Evolutionary conservation across 1,284 basidiomycete genomes (phyloP).

Genomic region (Dichomitus squalens): DNA sequence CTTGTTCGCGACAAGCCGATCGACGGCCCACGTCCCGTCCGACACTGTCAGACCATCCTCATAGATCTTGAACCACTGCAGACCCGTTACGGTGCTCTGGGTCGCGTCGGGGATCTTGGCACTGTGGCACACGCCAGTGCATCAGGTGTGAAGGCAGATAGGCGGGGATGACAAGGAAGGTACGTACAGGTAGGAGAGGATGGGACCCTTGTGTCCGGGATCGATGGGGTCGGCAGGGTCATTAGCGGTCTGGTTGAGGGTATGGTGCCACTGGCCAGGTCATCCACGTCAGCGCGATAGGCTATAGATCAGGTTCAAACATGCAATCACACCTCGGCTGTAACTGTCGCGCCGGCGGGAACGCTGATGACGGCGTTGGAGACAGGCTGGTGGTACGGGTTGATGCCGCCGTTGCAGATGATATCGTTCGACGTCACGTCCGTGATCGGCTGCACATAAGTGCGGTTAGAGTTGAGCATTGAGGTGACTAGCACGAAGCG

Average conservation of each 20-base stretch:
- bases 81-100: slow-evolving; percentile 48
- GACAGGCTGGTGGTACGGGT: slow-evolving; percentile 57
- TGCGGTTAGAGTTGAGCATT: neutral
- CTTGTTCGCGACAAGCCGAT: slow-evolving; percentile 50
- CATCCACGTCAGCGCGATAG: no score
- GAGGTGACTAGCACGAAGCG: no score
- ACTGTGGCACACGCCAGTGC: slow-evolving; percentile 45
- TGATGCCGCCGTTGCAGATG: slow-evolving; percentile 64
- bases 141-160: no score
- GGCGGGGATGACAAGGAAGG: neutral
- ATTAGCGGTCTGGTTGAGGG: slow-evolving; percentile 26
- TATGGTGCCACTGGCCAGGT: slow-evolving; percentile 22
- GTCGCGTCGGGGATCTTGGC: slow-evolving; percentile 41
- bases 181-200: slow-evolving; percentile 56
- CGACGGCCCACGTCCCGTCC: slow-evolving; percentile 46
- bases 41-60: slow-evolving; percentile 43
- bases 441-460: slow-evolving; percentile 44
- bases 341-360: slow-evolving; percentile 51
- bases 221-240: slow-evolving; percentile 56
- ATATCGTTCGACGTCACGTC: slow-evolving; percentile 57
- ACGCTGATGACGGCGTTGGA: slow-evolving; percentile 53
- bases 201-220: slow-evolving; percentile 52
- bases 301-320: no score
- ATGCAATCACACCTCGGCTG: slow-evolving; percentile 38
- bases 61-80: slow-evolving; percentile 54